Conservation (phyloP, 805 yeast genomes). For the Candida awuae region DNA sequence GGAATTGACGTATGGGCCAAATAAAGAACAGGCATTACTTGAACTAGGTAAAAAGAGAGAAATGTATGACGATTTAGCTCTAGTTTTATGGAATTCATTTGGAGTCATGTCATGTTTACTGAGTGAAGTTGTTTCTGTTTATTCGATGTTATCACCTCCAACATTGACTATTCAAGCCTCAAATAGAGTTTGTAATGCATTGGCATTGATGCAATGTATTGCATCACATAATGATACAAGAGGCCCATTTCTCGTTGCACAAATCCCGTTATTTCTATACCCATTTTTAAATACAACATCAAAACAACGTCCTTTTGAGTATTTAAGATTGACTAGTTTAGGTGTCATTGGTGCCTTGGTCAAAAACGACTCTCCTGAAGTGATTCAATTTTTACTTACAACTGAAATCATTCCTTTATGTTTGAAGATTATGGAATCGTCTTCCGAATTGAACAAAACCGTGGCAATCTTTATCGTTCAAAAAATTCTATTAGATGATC, state of each 20-base stretch:
- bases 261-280: slow-evolving; percentile 83
- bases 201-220: slow-evolving; percentile 91
- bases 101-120: slow-evolving; percentile 91
- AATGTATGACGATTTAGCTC: slow-evolving; percentile 86
- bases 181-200: slow-evolving; percentile 90
- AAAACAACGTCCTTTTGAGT: slow-evolving; percentile 88
- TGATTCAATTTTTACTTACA: slow-evolving; percentile 81
- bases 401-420: slow-evolving; percentile 96
- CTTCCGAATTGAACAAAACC: slow-evolving; percentile 88
- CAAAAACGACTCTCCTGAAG: slow-evolving; percentile 92
- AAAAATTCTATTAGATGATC: slow-evolving; percentile 84
- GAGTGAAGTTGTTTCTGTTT: slow-evolving; percentile 84
- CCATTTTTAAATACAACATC: slow-evolving; percentile 91
- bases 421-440: slow-evolving; percentile 88
- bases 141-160: slow-evolving; percentile 85
- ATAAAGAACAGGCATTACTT: slow-evolving; percentile 84
- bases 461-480: slow-evolving; percentile 96
- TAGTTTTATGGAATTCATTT: slow-evolving; percentile 90
- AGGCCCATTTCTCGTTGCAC: slow-evolving; percentile 76
- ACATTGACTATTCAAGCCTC: slow-evolving; percentile 77
- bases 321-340: slow-evolving; percentile 80
- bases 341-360: slow-evolving; percentile 97
- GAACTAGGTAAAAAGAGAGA: slow-evolving; percentile 93
- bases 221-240: slow-evolving; percentile 93
- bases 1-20: slow-evolving; percentile 83